Conservation (phyloP, 2,329 filamentous ascomycete genomes). For the Fusarium proliferatum region DNA sequence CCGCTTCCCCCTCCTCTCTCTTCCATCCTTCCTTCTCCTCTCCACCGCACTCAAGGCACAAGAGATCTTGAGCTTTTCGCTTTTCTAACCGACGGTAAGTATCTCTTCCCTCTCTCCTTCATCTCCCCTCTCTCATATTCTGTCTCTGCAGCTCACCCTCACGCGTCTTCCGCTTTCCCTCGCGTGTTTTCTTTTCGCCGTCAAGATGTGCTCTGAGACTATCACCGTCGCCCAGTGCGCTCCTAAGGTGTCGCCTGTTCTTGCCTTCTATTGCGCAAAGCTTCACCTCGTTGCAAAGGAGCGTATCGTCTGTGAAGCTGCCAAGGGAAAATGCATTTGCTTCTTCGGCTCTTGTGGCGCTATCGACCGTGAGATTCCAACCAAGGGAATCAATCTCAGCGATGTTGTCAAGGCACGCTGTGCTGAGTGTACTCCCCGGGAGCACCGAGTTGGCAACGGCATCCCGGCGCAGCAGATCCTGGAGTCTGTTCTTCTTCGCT, state of each 20-base stretch:
- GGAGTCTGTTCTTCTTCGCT: slow-evolving; percentile 30
- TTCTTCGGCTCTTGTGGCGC: slow-evolving; percentile 43
- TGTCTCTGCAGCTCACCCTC: background rate
- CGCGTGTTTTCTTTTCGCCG: background rate
- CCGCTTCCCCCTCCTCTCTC: background rate
- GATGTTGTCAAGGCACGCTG: slow-evolving; percentile 28
- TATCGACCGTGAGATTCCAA: background rate
- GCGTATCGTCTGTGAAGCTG: slow-evolving; percentile 21
- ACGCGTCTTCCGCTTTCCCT: background rate
- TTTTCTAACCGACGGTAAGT: background rate
- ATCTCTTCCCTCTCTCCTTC: background rate
- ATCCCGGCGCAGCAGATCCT: slow-evolving; percentile 18
- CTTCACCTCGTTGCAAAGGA: slow-evolving; percentile 39
- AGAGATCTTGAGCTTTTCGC: background rate
- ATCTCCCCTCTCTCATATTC: background rate
- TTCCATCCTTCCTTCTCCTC: background rate
- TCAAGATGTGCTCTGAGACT: slow-evolving; percentile 40
- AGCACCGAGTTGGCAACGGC: slow-evolving; percentile 28
- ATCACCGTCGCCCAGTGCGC: slow-evolving; percentile 42
- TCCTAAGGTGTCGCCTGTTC: background rate
- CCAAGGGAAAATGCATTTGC: slow-evolving; percentile 33
- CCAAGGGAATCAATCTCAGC: slow-evolving; percentile 6
- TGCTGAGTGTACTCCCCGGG: slow-evolving; percentile 22
- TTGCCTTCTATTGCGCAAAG: slow-evolving; percentile 37
- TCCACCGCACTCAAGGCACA: background rate